phyloP scores from a whole-genome alignment of 2,329 filamentous ascomycete species.

The Penicillium vulpinum region DNA sequence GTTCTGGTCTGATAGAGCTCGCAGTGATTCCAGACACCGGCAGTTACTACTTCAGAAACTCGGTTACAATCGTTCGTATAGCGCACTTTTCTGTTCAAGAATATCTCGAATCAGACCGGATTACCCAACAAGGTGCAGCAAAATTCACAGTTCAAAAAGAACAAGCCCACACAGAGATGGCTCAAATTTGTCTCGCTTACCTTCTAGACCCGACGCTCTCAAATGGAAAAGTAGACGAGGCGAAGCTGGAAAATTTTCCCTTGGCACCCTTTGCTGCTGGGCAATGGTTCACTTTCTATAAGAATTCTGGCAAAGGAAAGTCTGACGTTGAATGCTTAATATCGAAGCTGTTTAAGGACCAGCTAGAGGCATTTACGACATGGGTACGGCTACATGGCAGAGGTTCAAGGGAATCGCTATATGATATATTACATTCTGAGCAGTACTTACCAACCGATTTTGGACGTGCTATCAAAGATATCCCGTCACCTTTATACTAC shows the following conservation, averaged over 20 bases:
- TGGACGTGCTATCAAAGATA: background rate
- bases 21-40: background rate
- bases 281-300: slow-evolving; percentile 2
- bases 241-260: slow-evolving; percentile 1
- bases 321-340: background rate
- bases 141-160: background rate
- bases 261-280: background rate
- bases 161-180: slow-evolving; percentile 1
- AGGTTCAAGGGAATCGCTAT: background rate
- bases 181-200: slow-evolving; percentile 6
- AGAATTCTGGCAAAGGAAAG: background rate
- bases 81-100: slow-evolving; percentile 37
- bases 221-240: background rate
- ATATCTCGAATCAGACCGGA: slow-evolving; percentile 32
- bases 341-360: slow-evolving; percentile 5
- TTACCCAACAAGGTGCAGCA: background rate
- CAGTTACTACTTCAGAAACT: rapidly evolving
- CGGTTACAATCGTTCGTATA: slow-evolving; percentile 18
- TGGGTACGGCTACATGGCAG: slow-evolving; percentile 4
- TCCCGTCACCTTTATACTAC: slow-evolving; percentile 8
- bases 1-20: slow-evolving; percentile 24
- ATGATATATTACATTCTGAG: too few species aligned
- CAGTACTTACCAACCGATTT: rapidly evolving
- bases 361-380: background rate
- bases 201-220: slow-evolving; percentile 7